Evolutionary conservation across 1,139 yeast genomes (phyloP).

Genomic region (Debaryomyces nepalensis): DNA sequence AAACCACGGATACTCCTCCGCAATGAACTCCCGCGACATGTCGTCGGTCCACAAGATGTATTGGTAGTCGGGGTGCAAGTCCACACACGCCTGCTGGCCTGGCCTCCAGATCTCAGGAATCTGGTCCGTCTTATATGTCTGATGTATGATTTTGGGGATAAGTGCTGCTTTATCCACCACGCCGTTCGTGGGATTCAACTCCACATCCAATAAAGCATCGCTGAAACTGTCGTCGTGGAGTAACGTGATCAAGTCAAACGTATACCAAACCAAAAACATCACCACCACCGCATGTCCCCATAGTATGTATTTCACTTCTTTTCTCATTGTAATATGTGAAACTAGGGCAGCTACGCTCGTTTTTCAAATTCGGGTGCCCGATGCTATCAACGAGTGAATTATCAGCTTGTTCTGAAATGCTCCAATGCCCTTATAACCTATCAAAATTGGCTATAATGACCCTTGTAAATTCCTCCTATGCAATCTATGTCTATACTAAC

Average conservation of each 20-base stretch:
- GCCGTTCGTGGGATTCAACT: slow-evolving; percentile 54
- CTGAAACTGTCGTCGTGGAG: slow-evolving; percentile 71
- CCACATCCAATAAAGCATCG: slow-evolving; percentile 64
- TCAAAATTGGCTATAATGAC: neutral
- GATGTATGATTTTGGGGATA: slow-evolving; percentile 91
- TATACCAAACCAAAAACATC: slow-evolving; percentile 60
- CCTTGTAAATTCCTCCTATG: neutral
- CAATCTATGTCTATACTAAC: neutral
- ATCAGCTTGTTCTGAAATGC: slow-evolving; percentile 6
- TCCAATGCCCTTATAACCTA: neutral
- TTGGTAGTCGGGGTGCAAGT: slow-evolving; percentile 83
- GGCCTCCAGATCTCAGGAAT: slow-evolving; percentile 82
- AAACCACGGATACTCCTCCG: slow-evolving; percentile 85
- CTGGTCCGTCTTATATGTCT: slow-evolving; percentile 79
- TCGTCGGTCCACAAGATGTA: slow-evolving; percentile 92
- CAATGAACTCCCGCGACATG: slow-evolving; percentile 77
- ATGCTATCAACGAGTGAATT: slow-evolving; percentile 8
- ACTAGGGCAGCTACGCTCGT: no score
- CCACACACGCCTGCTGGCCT: slow-evolving; percentile 77
- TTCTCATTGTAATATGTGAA: slow-evolving; percentile 48
- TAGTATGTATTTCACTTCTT: slow-evolving; percentile 63
- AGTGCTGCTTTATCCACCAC: slow-evolving; percentile 49
- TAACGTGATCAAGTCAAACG: slow-evolving; percentile 76
- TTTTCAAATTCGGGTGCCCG: no score
- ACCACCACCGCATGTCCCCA: slow-evolving; percentile 61